A percentile compares a stretch with the other conserved stretches of the same genome.
Conservation (phyloP, 2,329 filamentous ascomycete genomes). For the Aureobasidium sp. region DNA sequence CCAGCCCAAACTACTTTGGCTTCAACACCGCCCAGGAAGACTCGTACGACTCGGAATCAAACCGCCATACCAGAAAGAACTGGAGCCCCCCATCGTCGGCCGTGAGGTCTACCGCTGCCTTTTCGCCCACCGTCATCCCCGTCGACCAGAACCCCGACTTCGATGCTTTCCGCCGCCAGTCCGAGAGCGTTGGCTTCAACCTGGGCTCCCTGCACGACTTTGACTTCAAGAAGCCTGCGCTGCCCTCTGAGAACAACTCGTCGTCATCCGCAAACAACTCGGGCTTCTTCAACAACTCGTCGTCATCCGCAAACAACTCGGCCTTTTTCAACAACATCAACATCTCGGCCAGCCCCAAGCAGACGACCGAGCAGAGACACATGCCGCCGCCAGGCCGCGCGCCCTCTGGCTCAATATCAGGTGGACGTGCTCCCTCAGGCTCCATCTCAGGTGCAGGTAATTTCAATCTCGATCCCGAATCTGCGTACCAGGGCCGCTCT, state of each 20-base stretch:
- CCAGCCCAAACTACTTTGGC: constrained; percentile 83
- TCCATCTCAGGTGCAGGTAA: constrained; percentile 10
- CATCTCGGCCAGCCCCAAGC: not conserved
- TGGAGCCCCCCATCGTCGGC: constrained; percentile 69
- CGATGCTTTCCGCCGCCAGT: constrained; percentile 67
- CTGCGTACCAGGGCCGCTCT: constrained; percentile 31
- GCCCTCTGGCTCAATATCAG: not conserved
- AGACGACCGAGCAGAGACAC: constrained; percentile 12
- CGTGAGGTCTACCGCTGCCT: constrained; percentile 61
- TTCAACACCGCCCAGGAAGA: constrained; percentile 52
- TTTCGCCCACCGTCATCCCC: constrained; percentile 61
- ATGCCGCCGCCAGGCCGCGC: constrained; percentile 8
- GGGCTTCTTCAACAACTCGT: not conserved
- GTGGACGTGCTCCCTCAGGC: not conserved
- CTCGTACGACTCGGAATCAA: constrained; percentile 32
- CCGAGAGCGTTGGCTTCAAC: constrained; percentile 54
- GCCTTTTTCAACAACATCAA: constrained; percentile 9
- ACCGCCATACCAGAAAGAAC: constrained; percentile 57
- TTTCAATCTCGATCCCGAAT: constrained; percentile 22
- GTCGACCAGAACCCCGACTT: constrained; percentile 75
- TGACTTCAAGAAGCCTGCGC: constrained; percentile 23
- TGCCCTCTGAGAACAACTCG: constrained; percentile 20
- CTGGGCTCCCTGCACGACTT: constrained; percentile 37
- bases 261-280: not conserved
- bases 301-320: not conserved